Conservation (phyloP, 1,139 yeast species). For the Yamadazyma taylorii region DNA sequence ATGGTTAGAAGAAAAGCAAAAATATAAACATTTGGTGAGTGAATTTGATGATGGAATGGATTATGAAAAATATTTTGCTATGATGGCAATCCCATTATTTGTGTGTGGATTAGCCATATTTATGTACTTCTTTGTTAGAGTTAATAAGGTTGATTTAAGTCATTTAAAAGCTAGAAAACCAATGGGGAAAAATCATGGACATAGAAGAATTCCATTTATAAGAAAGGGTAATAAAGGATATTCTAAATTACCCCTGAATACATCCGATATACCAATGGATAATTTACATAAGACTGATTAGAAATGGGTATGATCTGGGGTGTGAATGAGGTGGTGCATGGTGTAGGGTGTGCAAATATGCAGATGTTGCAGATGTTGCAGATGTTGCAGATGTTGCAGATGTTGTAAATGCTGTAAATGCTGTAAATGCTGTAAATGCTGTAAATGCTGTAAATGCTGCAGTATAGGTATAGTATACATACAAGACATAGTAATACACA, state of each 20-base stretch:
- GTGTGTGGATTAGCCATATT: constrained; percentile 60
- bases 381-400: no score
- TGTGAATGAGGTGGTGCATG: no score
- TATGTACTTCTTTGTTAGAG: constrained; percentile 62
- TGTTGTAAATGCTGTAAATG: no score
- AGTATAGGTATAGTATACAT: no score
- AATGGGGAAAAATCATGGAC: constrained; percentile 40
- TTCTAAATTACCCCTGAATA: constrained; percentile 31
- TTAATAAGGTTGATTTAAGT: constrained; percentile 52
- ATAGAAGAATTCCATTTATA: constrained; percentile 33
- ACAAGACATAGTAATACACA: no score
- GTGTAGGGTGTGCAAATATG: no score
- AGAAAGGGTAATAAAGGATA: constrained; percentile 19
- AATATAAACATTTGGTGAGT: constrained; percentile 37
- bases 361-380: no score
- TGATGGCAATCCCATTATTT: constrained; percentile 70
- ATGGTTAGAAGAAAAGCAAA: constrained; percentile 36
- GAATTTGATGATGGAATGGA: constrained; percentile 59
- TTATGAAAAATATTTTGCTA: constrained; percentile 65
- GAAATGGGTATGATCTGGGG: no score
- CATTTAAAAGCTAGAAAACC: constrained; percentile 48
- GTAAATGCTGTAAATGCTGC: no score
- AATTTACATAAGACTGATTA: constrained; percentile 14
- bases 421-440: no score
- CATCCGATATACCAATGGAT: constrained; percentile 16